Base-by-base conservation (phyloP, 495 filamentous ascomycete genomes). In the Parmelia sp. region DNA sequence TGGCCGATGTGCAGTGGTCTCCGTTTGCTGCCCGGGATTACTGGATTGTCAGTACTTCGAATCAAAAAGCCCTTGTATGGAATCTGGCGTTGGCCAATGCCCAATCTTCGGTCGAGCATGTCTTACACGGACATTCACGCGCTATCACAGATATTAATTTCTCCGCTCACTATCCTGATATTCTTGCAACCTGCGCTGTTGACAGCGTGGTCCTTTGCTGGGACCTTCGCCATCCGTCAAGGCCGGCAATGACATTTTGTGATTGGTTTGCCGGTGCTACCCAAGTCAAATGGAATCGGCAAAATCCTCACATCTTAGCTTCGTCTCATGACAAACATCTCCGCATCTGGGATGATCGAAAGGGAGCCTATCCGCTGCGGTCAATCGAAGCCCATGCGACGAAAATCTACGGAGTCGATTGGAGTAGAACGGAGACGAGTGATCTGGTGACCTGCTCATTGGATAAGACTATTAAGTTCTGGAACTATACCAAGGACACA, bases 131-230 rank as follows among this genome's bases (percentile, higher is more conserved):
- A 17, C 93, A 97, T 73, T 88, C 84, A 2, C 82, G 93, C 57
- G 92, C 92, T 62, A 97, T 97, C 61, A 96, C 92, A 19, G 93
- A 97, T 70, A 92, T 96, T 73, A 97, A 97, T 72, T 97, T 96
- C 73, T 94, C 89, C 0, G 92, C 93, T 0, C 90, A 96, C 71
- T 88, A 96, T 73, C 89, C 92, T 1, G 91, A 96, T 67, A 79
- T 90, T 40, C 81, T 97, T 23, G 90, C 93, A 3, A 96, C 93
- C 15, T 96, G 93, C 72, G 87, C 90, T 9, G 88, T 97, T 27
- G 93, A 97, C 75, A 94, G 91, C 47, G 96, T 91, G 73, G 87
- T 97, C 8, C 89, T 94, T 73, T 92, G 88, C 65, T 97, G 93
- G 92, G 93, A 97, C 75, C 75, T 97, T 25, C 83, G 93, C 23